Percentiles rank a stretch among this genome's conserved stretches.
phyloP scores from a whole-genome alignment of 805 yeast genomes.

The Metschnikowia borealis region DNA sequence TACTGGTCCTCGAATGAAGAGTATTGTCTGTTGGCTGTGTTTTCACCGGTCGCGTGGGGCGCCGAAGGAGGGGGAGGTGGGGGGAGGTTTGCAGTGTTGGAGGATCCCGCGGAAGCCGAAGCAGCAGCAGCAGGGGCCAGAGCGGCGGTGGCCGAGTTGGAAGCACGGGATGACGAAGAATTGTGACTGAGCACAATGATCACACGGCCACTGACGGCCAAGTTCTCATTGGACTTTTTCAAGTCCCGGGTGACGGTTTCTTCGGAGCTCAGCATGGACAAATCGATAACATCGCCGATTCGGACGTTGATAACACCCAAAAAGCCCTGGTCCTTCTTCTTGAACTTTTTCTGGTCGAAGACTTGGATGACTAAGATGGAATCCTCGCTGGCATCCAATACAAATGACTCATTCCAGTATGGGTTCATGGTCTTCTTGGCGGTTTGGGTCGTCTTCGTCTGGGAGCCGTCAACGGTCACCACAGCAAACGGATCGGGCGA shows the following conservation, averaged over 20 bases:
- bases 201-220: constrained; percentile 90
- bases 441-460: constrained; percentile 90
- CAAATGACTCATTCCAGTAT: constrained; percentile 93
- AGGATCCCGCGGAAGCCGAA: constrained; percentile 6
- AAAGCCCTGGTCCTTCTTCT: constrained; percentile 97
- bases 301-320: constrained; percentile 92
- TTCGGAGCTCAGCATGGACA: constrained; percentile 47
- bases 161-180: constrained; percentile 9
- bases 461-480: constrained; percentile 94
- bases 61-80: constrained; percentile 5
- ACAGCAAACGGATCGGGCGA: constrained; percentile 99
- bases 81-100: constrained; percentile 13
- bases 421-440: constrained; percentile 94
- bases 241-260: constrained; percentile 92
- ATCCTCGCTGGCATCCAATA: constrained; percentile 71
- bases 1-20: constrained; percentile 96
- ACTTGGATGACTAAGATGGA: constrained; percentile 89
- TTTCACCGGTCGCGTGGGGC: background rate
- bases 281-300: constrained; percentile 82
- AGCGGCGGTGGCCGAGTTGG: constrained; percentile 8
- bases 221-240: constrained; percentile 85
- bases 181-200: constrained; percentile 67
- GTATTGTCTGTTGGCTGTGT: constrained; percentile 52
- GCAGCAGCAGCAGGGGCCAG: constrained; percentile 8
- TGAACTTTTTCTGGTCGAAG: constrained; percentile 95